Evolutionary conservation across 345 rosid genomes (phyloP).

Genomic region (Dimocarpus longan): DNA sequence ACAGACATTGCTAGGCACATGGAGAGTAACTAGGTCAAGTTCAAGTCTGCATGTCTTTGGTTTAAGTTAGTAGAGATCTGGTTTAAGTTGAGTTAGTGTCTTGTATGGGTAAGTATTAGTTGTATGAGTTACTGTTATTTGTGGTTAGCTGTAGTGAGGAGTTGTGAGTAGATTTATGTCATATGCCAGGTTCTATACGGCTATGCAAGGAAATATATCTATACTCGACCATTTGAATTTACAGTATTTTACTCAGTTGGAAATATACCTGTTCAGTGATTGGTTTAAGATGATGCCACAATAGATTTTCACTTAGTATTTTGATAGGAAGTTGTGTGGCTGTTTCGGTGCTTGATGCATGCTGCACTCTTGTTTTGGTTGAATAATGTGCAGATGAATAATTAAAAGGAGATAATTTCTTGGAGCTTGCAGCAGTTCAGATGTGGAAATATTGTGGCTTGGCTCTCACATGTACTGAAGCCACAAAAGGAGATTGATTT

Average conservation of each 20-base stretch:
- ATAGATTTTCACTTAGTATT: too few relatives aligned
- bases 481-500: not conserved
- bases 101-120: too few relatives aligned
- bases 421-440: not conserved
- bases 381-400: not conserved
- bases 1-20: not conserved
- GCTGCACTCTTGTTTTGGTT: not conserved
- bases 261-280: not conserved
- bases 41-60: not conserved
- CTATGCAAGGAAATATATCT: not conserved
- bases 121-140: too few relatives aligned
- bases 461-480: not conserved
- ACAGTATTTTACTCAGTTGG: not conserved
- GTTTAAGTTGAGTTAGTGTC: too few relatives aligned
- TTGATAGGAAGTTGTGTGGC: too few relatives aligned
- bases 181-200: not conserved
- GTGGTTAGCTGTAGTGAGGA: too few relatives aligned
- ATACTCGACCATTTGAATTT: not conserved
- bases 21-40: not conserved
- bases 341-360: conserved; percentile 2
- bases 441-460: not conserved
- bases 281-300: not conserved
- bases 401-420: not conserved
- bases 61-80: too few relatives aligned
- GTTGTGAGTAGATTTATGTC: too few relatives aligned